These are phyloP conservation scores for Cladorrhinum samala DNA, from an alignment of 495 filamentous ascomycete species.

Conservation along the genomic window DNA sequence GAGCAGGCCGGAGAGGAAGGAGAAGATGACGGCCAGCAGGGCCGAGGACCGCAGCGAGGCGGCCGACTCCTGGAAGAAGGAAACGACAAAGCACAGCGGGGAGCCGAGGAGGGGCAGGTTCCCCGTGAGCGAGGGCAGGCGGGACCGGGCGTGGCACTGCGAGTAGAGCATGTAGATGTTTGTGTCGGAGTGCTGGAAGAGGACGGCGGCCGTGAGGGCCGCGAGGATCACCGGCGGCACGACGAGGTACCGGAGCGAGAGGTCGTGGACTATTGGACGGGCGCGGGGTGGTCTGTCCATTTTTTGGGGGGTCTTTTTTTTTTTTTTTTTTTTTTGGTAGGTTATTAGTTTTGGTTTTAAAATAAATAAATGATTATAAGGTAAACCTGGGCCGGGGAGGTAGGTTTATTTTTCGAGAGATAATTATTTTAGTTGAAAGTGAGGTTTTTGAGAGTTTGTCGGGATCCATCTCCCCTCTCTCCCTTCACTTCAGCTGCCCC, in stretches of 20 bases:
- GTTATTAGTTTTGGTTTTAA: no score
- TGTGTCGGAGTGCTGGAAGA: constrained; percentile 30
- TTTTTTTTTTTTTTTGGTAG: no score
- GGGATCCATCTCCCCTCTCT: no score
- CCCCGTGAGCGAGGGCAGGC: constrained; percentile 28
- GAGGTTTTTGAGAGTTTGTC: no score
- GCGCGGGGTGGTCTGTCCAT: no score
- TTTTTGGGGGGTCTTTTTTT: no score
- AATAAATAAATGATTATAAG: no score
- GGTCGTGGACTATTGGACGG: no score
- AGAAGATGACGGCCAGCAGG: constrained; percentile 23
- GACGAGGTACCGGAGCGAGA: constrained; percentile 25
- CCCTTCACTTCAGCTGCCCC: no score
- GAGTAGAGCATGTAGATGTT: constrained; percentile 36
- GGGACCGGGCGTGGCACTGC: constrained; percentile 36
- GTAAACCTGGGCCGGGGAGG: no score
- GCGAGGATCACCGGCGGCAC: constrained; percentile 28
- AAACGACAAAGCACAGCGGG: constrained; percentile 35
- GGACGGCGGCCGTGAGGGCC: constrained; percentile 19
- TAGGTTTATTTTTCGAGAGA: no score
- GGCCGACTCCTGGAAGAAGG: constrained; percentile 30
- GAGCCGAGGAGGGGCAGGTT: constrained; percentile 30
- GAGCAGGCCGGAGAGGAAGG: constrained; percentile 29
- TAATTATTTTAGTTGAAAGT: no score
- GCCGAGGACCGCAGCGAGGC: constrained; percentile 20